phyloP scores from a whole-genome alignment of 768 basidiomycete genomes.

The Gelatoporia subvermispora region DNA sequence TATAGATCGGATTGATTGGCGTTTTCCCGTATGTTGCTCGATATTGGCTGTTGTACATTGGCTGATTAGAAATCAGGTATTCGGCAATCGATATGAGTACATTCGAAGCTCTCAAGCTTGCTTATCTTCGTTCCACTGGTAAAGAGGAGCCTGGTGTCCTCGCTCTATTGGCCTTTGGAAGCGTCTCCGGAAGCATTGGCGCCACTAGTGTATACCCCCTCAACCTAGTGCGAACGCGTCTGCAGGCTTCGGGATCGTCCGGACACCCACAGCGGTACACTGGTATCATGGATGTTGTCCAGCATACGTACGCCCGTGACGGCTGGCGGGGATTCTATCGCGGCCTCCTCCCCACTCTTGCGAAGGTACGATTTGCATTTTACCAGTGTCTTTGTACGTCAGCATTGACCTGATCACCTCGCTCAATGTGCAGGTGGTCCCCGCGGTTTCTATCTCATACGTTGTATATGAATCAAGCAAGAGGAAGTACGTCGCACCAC shows the following conservation, averaged over 20 bases:
- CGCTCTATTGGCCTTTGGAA: constrained; percentile 85
- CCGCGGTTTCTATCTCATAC: constrained; percentile 95
- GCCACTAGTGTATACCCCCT: constrained; percentile 91
- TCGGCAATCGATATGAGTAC: constrained; percentile 98
- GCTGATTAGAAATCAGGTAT: constrained; percentile 44
- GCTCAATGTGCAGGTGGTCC: constrained; percentile 83
- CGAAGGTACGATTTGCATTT: constrained; percentile 55
- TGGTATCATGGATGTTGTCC: constrained; percentile 81
- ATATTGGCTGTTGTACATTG: background rate
- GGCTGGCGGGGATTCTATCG: constrained; percentile 95
- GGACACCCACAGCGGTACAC: constrained; percentile 91
- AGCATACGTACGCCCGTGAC: constrained; percentile 76
- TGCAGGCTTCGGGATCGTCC: constrained; percentile 94
- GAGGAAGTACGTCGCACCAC: constrained; percentile 49
- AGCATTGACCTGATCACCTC: too few species aligned
- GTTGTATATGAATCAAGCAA: constrained; percentile 89
- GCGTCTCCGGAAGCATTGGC: constrained; percentile 88
- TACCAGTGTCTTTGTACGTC: too few species aligned
- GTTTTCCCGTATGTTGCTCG: constrained; percentile 78
- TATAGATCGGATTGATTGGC: constrained; percentile 86
- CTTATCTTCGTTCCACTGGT: constrained; percentile 81
- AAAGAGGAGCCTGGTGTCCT: constrained; percentile 87
- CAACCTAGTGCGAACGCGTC: constrained; percentile 86
- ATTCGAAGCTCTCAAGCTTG: constrained; percentile 91
- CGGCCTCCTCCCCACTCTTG: constrained; percentile 86